A percentile compares a stretch with the other conserved stretches of the same genome.
phyloP scores from a whole-genome alignment of 768 basidiomycete genomes.

The Tricholoma sp. region DNA sequence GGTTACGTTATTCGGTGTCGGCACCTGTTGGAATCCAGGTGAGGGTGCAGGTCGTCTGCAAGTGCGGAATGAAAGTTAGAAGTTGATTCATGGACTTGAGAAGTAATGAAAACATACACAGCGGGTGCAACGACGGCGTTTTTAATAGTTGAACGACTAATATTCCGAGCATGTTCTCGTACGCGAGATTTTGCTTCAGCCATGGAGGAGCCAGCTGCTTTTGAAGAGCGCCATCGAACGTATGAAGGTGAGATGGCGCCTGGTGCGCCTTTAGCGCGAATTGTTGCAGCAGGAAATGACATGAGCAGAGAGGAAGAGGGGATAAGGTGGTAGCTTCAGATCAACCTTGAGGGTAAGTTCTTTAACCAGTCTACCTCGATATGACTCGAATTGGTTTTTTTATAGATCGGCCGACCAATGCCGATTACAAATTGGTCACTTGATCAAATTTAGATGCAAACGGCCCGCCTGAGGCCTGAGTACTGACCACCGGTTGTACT shows the following conservation, averaged over 20 bases:
- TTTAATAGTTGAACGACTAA: conserved; percentile 62
- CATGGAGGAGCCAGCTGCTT: conserved; percentile 44
- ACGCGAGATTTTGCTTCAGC: conserved; percentile 80
- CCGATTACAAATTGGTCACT: background rate
- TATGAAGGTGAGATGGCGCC: conserved; percentile 24
- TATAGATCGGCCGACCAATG: background rate
- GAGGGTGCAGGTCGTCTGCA: conserved; percentile 58
- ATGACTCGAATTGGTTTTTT: conserved; percentile 1
- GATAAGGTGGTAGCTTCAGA: background rate
- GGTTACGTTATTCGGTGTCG: conserved; percentile 28
- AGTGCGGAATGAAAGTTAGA: background rate
- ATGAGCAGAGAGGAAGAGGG: conserved; percentile 20
- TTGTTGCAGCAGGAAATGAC: conserved; percentile 36
- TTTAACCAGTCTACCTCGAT: background rate
- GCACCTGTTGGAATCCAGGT: conserved; percentile 45
- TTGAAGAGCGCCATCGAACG: conserved; percentile 47
- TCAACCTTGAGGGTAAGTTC: background rate
- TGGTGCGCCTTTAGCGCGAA: conserved; percentile 37
- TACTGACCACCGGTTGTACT: too few species aligned
- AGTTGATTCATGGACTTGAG: conserved; percentile 2
- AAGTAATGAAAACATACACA: conserved; percentile 36
- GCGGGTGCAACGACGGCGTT: conserved; percentile 59
- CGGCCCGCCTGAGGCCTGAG: too few species aligned
- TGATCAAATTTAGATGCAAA: background rate
- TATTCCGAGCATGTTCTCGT: conserved; percentile 67